Percentiles rank a stretch among this genome's conserved stretches.
phyloP scores from a whole-genome alignment of 73 alveolate genomes.

The Paramecium bursaria region DNA sequence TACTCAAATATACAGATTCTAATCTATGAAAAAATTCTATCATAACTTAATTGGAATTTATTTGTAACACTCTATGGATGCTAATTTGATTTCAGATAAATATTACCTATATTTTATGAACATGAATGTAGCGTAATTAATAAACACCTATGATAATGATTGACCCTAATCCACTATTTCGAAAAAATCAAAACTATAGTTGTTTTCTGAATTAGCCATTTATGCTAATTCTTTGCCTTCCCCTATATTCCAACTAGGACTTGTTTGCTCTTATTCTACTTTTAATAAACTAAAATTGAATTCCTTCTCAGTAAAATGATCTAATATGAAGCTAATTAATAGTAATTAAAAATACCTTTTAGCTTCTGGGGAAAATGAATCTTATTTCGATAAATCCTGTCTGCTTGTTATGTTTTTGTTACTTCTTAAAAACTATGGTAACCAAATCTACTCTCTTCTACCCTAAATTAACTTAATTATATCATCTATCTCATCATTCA shows the following conservation, averaged over 20 bases:
- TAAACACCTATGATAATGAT: not conserved
- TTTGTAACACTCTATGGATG: conserved; percentile 19
- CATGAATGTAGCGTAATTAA: conserved; percentile 26
- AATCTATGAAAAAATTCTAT: conserved; percentile 50
- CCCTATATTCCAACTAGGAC: not conserved
- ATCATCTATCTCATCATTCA: conserved; percentile 39
- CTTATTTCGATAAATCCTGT: not conserved
- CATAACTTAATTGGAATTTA: not conserved
- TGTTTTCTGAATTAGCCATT: not conserved
- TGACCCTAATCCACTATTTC: conserved; percentile 2
- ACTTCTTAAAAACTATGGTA: conserved; percentile 43
- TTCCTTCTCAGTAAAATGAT: conserved; percentile 58
- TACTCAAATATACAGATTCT: conserved; percentile 13
- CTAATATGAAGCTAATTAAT: conserved; percentile 8
- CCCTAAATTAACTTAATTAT: conserved; percentile 20
- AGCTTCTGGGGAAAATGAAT: conserved; percentile 44
- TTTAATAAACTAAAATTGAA: not conserved
- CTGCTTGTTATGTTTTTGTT: not conserved
- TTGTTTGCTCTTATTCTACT: not conserved
- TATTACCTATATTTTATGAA: conserved; percentile 18
- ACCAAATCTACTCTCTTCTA: conserved; percentile 23
- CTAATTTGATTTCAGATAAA: too few relatives aligned
- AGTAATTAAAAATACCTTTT: not conserved
- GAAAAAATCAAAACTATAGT: conserved; percentile 43
- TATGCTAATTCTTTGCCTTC: not conserved